Evolutionary conservation across 1,284 basidiomycete species (phyloP), one percentile per base, ranked within the genome.

Genomic region (Cryptococcus maquisensis): DNA sequence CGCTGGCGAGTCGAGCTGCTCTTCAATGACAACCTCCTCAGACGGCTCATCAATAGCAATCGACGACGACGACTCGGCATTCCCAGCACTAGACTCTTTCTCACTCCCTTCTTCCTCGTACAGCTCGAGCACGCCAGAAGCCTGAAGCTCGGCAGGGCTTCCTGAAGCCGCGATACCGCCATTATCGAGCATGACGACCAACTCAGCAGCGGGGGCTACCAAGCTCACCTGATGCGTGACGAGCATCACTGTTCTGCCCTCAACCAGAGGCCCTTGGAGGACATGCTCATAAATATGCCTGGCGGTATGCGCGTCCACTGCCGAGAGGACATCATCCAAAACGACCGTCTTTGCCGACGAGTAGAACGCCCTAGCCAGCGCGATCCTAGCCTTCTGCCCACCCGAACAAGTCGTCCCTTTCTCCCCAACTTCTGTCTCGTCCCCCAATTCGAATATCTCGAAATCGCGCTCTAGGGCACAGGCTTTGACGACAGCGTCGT

Each of bases 401-500:
- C 73, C 72, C 2, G 68, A 70, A 50, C 81, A 76, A 1, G 79
- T 78, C 2, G 80, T 82, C 5, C 79, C 79, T 64, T 81, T 81
- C 59, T 82, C 82, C 2, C 82, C 82, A 0, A 82, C 81, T 61
- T 82, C 80, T 4, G 82, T 83, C 53, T 77, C 73, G 54, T 83
- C 82, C 13, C 80, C 79, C 16, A 79, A 72, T 52, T 82, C 80
- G 51, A 77, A 80, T 54, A 78, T 75, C 63, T 78, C 74, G 60
- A 81, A 69, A 63, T 83, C 82, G 3, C 77, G 69, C 47, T 74
- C 62, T 3, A 83, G 69, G 2, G 81, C 81, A 62, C 81, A 82
- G 7, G 79, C 80, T 13, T 77, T 68, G 48, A 82, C 67, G 4
- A 79, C 78, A 0, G 61, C 67, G 23, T 76, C 63, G 64, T 82